Base-by-base conservation (phyloP, 192 early-diverging fungal species). In the Backusella morwellensis region DNA sequence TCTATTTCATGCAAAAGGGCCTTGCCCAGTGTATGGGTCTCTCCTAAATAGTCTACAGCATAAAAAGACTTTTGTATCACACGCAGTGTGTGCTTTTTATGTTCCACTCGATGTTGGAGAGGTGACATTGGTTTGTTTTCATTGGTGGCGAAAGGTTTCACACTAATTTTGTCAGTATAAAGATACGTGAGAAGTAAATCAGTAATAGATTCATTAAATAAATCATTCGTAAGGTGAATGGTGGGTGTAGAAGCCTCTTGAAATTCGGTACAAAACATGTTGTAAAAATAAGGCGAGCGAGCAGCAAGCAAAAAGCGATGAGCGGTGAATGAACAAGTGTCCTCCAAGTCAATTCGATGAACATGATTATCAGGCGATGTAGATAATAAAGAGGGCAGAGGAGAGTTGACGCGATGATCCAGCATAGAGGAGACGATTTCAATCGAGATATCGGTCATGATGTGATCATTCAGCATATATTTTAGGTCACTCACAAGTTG, bases 271-370 rank as follows among this genome's bases (percentile, higher is more conserved):
- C 71, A 77, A 75, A 83, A 79, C 29, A 83, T 29, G 17, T 72
- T 54, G 35, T 72, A 52, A 36, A 83, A 79, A 36, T 83, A 83
- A 21, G 78, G 34, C 14, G 78, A 83, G 6, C 75, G 75, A 23
- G 82, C 71, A 19, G 82, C 77, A 3, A 83, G 63, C 6, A 83
- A 35, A 75, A 80, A 83, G 17, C 74, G 70, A 68, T 83, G 82
- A 0, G 72, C 75, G 26, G 47, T n/a, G 41, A 73, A 79, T 23
- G 67, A 44, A 5, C 34, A 34, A 1, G 41, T 14, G 19, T 44
- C 32, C 0, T 29, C 19, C 14, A 32, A 7, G 19, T 40, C 36
- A 12, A 44, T 14, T 72, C 23, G 21, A 12, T 63, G 9, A 29
- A 63, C 26, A 63, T 63, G 56, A 5, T 63, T 63, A 63, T 63